Evolutionary conservation across 495 filamentous ascomycete species (phyloP).

Genomic region (Chaetomidium leptoderma): DNA sequence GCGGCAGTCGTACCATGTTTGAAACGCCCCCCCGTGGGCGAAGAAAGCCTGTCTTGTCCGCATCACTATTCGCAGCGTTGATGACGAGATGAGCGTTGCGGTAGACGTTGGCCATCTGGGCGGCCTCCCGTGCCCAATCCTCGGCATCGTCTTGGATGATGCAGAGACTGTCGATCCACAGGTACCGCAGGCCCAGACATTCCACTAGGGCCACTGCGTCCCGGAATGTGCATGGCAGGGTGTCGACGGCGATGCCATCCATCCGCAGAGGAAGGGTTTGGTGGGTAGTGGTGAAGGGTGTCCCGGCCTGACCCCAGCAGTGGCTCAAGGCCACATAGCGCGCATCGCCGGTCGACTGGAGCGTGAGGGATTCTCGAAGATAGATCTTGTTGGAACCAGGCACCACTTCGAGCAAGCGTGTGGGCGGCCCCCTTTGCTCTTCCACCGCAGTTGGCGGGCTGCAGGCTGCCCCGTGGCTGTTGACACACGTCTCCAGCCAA

Average conservation of each 20-base stretch:
- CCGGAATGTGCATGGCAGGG: slow-evolving; percentile 26
- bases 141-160: slow-evolving; percentile 40
- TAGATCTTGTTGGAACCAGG: slow-evolving; percentile 5
- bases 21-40: neutral
- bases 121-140: slow-evolving; percentile 38
- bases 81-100: slow-evolving; percentile 32
- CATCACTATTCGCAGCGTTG: slow-evolving; percentile 14
- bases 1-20: slow-evolving; percentile 8
- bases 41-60: slow-evolving; percentile 24
- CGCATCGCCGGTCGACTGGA: neutral
- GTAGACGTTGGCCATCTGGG: slow-evolving; percentile 41
- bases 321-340: slow-evolving; percentile 30
- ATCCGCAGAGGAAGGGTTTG: slow-evolving; percentile 6
- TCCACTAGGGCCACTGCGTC: slow-evolving; percentile 19
- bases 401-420: slow-evolving; percentile 17
- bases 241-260: slow-evolving; percentile 21
- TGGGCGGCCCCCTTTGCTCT: slow-evolving; percentile 9
- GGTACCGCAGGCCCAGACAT: slow-evolving; percentile 32
- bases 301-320: slow-evolving; percentile 25
- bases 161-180: slow-evolving; percentile 48
- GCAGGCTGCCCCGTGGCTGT: slow-evolving; percentile 18
- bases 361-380: slow-evolving; percentile 2
- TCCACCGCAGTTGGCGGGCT: neutral
- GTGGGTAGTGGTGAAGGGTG: slow-evolving; percentile 18
- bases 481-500: slow-evolving; percentile 22